These are phyloP conservation scores for Lepiota brunneoincarnata DNA, from an alignment of 768 basidiomycete species.

Conservation along the genomic window DNA sequence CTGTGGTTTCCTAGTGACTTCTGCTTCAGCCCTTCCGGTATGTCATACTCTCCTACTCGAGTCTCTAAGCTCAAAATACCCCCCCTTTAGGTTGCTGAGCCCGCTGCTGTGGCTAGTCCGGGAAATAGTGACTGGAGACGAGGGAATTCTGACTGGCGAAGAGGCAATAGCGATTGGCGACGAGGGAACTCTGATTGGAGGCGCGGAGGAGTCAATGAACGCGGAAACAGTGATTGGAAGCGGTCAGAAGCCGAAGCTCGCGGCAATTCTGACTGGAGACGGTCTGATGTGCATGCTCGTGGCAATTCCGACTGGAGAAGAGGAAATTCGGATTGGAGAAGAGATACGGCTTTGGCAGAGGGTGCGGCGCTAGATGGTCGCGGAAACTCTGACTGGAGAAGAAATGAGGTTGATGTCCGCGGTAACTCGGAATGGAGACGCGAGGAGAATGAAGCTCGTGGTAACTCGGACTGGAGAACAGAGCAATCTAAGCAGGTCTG, in stretches of 20 bases:
- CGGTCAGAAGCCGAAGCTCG: constrained; percentile 12
- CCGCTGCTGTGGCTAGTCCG: constrained; percentile 14
- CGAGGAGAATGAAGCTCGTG: constrained; percentile 12
- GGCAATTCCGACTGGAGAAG: constrained; percentile 20
- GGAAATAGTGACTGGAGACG: constrained; percentile 17
- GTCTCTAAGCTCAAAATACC: constrained; percentile 2
- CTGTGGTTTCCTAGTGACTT: constrained; percentile 29
- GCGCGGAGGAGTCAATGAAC: constrained; percentile 16
- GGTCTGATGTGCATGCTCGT: constrained; percentile 11
- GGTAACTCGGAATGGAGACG: constrained; percentile 24
- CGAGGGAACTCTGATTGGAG: constrained; percentile 15
- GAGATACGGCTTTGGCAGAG: constrained; percentile 6
- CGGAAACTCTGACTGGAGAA: constrained; percentile 14
- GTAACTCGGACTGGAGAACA: constrained; percentile 17
- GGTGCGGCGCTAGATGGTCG: constrained; percentile 7
- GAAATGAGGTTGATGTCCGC: constrained; percentile 13
- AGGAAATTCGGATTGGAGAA: constrained; percentile 9
- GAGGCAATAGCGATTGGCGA: constrained; percentile 2
- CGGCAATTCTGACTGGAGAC: constrained; percentile 12
- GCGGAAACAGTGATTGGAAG: constrained; percentile 15
- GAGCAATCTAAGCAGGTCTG: constrained; percentile 2
- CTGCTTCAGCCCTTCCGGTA: constrained; percentile 37
- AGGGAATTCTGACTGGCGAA: constrained; percentile 1
- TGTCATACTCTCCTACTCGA: constrained; percentile 16
- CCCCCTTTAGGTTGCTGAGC: constrained; percentile 19